Conservation (phyloP, 2,329 filamentous ascomycete species). For the Penicillium aurantiogriseum region DNA sequence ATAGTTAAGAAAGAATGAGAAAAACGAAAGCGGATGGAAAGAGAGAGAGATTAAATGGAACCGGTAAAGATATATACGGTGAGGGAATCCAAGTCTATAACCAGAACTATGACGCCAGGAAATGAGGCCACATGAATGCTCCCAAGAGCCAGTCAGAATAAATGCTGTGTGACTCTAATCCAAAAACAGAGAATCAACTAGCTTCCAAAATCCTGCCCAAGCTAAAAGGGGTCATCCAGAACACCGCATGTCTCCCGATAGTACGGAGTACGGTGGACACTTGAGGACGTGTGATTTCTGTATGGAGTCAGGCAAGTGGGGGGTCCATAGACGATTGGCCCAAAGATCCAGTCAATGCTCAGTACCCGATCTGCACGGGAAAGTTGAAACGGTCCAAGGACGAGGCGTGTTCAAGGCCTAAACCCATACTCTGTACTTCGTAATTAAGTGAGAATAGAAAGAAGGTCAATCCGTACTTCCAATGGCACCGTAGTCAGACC, state of each 20-base stretch:
- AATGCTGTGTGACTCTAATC: constrained; percentile 6
- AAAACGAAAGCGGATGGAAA: constrained; percentile 3
- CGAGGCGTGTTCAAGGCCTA: not conserved
- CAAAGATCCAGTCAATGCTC: constrained; percentile 1
- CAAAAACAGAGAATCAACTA: constrained; percentile 6
- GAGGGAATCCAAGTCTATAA: constrained; percentile 18
- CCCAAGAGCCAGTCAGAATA: constrained; percentile 16
- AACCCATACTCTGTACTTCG: not conserved
- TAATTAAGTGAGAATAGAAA: not conserved
- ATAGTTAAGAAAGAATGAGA: not conserved
- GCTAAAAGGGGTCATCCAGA: constrained; percentile 1
- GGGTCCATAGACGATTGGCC: constrained; percentile 5
- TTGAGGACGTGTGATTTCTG: constrained; percentile 6
- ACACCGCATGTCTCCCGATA: constrained; percentile 6
- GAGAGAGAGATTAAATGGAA: constrained; percentile 5
- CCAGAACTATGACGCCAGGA: constrained; percentile 20
- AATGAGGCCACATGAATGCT: constrained; percentile 10
- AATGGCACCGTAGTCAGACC: not conserved
- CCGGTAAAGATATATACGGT: constrained; percentile 23
- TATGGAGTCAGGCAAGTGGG: constrained; percentile 8
- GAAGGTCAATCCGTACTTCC: not conserved
- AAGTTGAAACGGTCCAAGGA: constrained; percentile 18
- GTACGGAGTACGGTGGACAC: constrained; percentile 5
- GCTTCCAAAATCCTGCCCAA: constrained; percentile 21
- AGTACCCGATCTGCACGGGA: constrained; percentile 20